Conservation (phyloP, 345 rosid genomes). For the Brassica incana region DNA sequence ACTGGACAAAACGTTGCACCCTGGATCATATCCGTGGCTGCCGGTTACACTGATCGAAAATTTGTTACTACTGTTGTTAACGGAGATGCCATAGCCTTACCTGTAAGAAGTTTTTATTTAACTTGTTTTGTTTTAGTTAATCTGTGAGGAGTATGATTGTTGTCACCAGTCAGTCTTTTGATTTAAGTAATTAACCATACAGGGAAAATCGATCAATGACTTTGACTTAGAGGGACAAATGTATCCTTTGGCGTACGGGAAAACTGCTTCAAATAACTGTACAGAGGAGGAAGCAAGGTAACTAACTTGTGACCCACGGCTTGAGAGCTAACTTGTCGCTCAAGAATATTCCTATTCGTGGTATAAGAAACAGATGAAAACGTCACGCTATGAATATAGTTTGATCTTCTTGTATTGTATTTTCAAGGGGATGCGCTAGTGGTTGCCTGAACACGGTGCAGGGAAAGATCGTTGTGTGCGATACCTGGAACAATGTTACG, state of each 20-base stretch:
- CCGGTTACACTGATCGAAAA: slow-evolving; percentile 59
- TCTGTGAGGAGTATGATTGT: not conserved
- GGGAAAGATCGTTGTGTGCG: slow-evolving; percentile 52
- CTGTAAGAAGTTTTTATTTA: slow-evolving; percentile 20
- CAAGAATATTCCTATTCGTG: not conserved
- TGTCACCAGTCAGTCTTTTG: not conserved
- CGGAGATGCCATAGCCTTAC: slow-evolving; percentile 46
- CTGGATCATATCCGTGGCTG: slow-evolving; percentile 68
- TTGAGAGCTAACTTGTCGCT: not conserved
- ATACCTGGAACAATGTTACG: not conserved
- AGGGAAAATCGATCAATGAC: slow-evolving; percentile 43
- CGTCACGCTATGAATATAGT: not conserved
- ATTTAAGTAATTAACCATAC: not conserved
- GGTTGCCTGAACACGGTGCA: slow-evolving; percentile 38
- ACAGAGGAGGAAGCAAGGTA: slow-evolving; percentile 13
- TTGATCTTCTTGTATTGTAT: not conserved
- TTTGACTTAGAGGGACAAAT: slow-evolving; percentile 27
- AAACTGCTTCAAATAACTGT: slow-evolving; percentile 22
- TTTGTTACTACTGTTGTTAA: slow-evolving; percentile 50
- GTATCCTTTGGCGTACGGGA: slow-evolving; percentile 36
- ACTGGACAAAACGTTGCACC: slow-evolving; percentile 51
- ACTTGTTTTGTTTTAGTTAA: not conserved
- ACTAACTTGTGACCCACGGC: not conserved
- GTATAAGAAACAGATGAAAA: slow-evolving; percentile 8
- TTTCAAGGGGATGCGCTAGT: slow-evolving; percentile 30